Evolutionary conservation across 2,329 filamentous ascomycete species (phyloP).

Genomic region (Periconia sp.): DNA sequence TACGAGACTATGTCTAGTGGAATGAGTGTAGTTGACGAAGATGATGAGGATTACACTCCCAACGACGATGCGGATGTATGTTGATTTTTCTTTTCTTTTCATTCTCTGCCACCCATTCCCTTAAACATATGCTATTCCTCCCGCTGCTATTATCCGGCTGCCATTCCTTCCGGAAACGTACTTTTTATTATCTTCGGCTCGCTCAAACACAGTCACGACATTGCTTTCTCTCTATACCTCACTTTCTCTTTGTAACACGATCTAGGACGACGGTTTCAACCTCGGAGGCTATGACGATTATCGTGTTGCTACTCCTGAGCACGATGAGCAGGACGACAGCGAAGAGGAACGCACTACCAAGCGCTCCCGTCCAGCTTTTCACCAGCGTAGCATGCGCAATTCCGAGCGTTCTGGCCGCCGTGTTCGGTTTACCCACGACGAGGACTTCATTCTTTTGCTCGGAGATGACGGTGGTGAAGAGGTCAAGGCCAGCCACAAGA

Average conservation of each 20-base stretch:
- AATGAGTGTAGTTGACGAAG: conserved; percentile 5
- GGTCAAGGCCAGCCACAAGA: conserved; percentile 14
- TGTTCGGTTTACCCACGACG: conserved; percentile 1
- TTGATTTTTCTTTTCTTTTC: neutral
- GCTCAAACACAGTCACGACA: too few species aligned
- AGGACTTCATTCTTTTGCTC: neutral
- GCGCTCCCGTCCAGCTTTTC: conserved; percentile 10
- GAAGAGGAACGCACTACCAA: conserved; percentile 12
- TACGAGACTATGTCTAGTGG: neutral
- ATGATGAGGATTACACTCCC: conserved; percentile 7
- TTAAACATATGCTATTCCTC: too few species aligned
- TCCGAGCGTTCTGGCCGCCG: conserved; percentile 14
- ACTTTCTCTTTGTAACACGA: too few species aligned
- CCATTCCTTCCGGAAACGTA: too few species aligned
- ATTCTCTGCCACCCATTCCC: too few species aligned
- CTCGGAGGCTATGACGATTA: conserved; percentile 20
- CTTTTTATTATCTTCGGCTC: too few species aligned
- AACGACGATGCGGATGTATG: conserved; percentile 11
- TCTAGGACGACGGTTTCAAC: conserved; percentile 15
- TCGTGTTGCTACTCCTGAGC: conserved; percentile 8
- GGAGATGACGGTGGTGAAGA: conserved; percentile 11
- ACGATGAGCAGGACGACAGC: conserved; percentile 8
- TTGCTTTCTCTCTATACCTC: too few species aligned
- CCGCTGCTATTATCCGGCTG: too few species aligned
- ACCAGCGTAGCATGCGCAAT: neutral